These are phyloP conservation scores for Solanum raphanifolium DNA, from an alignment of 257 asterid genomes.

Conservation along the genomic window DNA sequence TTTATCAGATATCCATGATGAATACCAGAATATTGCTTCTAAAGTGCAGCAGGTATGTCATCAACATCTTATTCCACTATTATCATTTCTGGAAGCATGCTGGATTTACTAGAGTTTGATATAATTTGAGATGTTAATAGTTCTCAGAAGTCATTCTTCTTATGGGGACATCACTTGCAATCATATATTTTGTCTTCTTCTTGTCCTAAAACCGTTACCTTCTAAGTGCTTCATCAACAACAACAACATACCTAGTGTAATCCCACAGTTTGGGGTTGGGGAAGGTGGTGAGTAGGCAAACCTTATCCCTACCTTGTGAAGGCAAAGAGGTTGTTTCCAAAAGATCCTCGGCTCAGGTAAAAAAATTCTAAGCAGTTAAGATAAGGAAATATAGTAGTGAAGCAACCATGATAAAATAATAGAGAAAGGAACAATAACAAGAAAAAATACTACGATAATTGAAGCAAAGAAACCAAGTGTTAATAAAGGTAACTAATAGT, in stretches of 20 bases:
- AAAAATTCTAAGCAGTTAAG: background rate
- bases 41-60: background rate
- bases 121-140: background rate
- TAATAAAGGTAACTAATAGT: background rate
- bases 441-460: background rate
- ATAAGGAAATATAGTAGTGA: background rate
- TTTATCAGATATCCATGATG: background rate
- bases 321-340: background rate
- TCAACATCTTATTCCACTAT: background rate
- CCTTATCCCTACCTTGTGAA: background rate
- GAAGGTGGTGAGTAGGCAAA: background rate
- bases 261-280: background rate
- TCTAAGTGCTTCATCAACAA: background rate
- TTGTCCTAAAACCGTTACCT: background rate
- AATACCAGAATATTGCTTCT: background rate
- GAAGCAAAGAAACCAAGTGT: background rate
- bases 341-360: background rate
- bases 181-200: background rate
- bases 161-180: background rate
- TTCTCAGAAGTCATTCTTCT: background rate
- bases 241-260: background rate
- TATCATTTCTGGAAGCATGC: background rate
- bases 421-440: background rate
- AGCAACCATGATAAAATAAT: background rate
- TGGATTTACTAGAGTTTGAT: background rate